These are phyloP conservation scores for Colletotrichum melonis DNA, from an alignment of 2,329 filamentous ascomycete genomes.

Conservation along the genomic window DNA sequence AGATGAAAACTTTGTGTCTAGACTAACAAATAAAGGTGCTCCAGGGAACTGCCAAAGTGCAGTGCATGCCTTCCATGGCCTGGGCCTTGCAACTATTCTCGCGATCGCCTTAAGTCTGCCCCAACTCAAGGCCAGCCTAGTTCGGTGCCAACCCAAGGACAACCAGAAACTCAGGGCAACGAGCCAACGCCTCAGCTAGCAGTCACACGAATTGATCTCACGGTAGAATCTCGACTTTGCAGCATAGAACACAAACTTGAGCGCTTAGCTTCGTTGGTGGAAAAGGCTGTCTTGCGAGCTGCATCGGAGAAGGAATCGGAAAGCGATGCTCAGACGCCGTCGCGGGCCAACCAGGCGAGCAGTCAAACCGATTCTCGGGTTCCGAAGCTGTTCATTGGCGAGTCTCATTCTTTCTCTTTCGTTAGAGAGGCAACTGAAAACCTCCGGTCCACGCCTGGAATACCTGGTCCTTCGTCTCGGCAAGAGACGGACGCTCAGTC, in stretches of 20 bases:
- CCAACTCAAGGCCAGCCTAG: background rate
- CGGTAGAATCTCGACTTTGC: too few relatives aligned
- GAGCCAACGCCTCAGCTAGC: too few relatives aligned
- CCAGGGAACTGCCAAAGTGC: slow-evolving; percentile 22
- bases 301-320: too few relatives aligned
- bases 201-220: too few relatives aligned
- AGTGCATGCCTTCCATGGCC: slow-evolving; percentile 21
- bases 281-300: too few relatives aligned
- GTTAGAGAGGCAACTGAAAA: background rate
- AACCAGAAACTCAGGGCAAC: too few relatives aligned
- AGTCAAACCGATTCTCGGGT: background rate
- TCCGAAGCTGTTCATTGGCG: background rate
- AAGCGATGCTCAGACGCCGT: too few relatives aligned
- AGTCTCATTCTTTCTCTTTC: slow-evolving; percentile 10
- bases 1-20: too few relatives aligned
- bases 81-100: slow-evolving; percentile 5
- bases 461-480: background rate
- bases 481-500: background rate
- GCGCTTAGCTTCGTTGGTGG: too few relatives aligned
- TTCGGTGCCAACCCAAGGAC: too few relatives aligned
- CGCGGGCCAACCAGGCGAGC: too few relatives aligned
- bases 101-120: background rate
- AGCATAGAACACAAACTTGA: too few relatives aligned
- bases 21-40: background rate
- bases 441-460: background rate